Percentiles rank a stretch among this genome's conserved stretches.
phyloP scores from a whole-genome alignment of 768 basidiomycete genomes.

The Podaxis sp. region DNA sequence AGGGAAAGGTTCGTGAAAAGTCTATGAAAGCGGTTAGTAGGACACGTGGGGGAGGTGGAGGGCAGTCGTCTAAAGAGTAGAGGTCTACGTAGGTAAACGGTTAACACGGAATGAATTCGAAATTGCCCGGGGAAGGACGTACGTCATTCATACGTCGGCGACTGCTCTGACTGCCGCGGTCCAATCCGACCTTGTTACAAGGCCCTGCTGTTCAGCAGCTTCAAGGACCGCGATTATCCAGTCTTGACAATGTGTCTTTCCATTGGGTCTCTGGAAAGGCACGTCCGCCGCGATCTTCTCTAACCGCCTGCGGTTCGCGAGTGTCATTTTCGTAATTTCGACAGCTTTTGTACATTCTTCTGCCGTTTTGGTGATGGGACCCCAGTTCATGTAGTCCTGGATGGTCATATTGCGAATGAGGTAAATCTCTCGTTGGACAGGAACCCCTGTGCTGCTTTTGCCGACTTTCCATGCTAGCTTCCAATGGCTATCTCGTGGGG shows the following conservation, averaged over 20 bases:
- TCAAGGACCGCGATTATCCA: conserved; percentile 14
- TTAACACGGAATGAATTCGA: background rate
- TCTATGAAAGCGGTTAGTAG: background rate
- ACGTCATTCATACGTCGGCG: conserved; percentile 9
- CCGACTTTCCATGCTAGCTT: conserved; percentile 16
- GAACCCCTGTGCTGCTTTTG: conserved; percentile 10
- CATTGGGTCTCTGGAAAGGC: conserved; percentile 5
- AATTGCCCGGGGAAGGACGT: background rate
- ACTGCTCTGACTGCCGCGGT: conserved; percentile 8
- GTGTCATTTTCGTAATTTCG: conserved; percentile 14
- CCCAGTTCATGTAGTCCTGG: conserved; percentile 14
- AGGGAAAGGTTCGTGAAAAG: background rate
- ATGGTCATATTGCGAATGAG: conserved; percentile 11
- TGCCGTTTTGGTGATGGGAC: conserved; percentile 14
- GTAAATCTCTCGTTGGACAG: conserved; percentile 14
- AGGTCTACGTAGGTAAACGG: background rate
- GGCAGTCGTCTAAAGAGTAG: background rate
- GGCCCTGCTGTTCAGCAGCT: conserved; percentile 13
- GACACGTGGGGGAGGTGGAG: background rate
- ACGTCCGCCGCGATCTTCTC: conserved; percentile 10
- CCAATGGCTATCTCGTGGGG: conserved; percentile 13
- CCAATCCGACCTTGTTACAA: conserved; percentile 10
- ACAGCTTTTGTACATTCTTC: conserved; percentile 11
- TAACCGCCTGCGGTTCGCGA: conserved; percentile 11
- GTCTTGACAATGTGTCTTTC: conserved; percentile 14